These are phyloP conservation scores for Stagonosporopsis tanaceti DNA, from an alignment of 2,329 filamentous ascomycete species.

Conservation along the genomic window DNA sequence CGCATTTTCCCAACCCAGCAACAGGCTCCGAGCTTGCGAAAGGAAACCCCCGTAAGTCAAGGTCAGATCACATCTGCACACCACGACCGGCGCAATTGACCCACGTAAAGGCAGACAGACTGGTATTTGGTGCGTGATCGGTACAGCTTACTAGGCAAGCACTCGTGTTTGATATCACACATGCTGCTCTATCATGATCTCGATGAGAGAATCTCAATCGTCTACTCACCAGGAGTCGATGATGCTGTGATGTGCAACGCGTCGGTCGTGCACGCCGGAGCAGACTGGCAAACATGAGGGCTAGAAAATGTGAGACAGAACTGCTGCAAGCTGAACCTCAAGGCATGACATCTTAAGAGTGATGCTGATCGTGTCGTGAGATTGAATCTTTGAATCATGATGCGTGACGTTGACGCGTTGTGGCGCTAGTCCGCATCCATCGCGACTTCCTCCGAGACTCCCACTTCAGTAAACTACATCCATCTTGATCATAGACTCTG, in stretches of 20 bases:
- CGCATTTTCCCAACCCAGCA: too few relatives aligned
- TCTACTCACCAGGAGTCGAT: background rate
- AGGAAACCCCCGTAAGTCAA: too few relatives aligned
- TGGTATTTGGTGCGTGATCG: too few relatives aligned
- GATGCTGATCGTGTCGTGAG: background rate
- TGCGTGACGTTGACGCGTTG: background rate
- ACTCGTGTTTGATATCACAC: background rate
- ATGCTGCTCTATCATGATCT: background rate
- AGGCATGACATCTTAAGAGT: background rate
- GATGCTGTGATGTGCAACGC: background rate
- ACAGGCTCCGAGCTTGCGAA: too few relatives aligned
- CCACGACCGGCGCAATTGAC: too few relatives aligned
- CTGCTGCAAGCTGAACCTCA: background rate
- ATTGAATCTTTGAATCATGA: background rate
- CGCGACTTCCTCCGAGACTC: background rate
- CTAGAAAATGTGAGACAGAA: background rate
- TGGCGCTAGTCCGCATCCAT: background rate
- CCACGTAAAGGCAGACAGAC: too few relatives aligned
- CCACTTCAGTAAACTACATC: background rate
- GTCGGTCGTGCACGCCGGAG: background rate
- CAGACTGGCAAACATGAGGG: background rate
- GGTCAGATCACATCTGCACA: too few relatives aligned
- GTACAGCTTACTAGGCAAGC: too few relatives aligned
- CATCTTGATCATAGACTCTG: background rate
- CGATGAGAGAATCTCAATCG: background rate